Percentiles rank a stretch among this genome's conserved stretches.
Evolutionary conservation across 1,284 basidiomycete species (phyloP).

Genomic region (Rhodotorula glutinis): DNA sequence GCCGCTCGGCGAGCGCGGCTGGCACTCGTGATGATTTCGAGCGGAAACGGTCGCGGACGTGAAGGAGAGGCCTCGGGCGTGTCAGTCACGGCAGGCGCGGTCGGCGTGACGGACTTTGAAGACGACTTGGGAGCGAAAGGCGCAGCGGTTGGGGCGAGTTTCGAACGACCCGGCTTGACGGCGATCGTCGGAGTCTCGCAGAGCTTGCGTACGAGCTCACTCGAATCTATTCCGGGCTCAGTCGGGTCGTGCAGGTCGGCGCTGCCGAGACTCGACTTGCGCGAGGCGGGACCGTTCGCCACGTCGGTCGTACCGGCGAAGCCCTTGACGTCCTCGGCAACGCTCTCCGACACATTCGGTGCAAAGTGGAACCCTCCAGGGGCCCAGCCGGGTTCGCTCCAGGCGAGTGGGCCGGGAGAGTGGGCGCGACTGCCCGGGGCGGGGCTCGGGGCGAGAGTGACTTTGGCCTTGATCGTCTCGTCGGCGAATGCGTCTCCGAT

Average conservation of each 20-base stretch:
- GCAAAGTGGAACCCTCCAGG: conserved; percentile 27
- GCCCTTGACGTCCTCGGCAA: background rate
- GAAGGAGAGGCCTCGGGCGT: background rate
- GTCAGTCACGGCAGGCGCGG: background rate
- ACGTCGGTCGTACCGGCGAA: background rate
- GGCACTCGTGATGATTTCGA: background rate
- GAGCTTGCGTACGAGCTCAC: background rate
- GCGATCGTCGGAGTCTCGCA: background rate
- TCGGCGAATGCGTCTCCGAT: background rate
- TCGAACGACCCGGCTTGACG: conserved; percentile 4
- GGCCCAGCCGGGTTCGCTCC: conserved; percentile 27
- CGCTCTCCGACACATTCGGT: background rate
- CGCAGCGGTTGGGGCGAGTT: conserved; percentile 28
- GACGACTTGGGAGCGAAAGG: conserved; percentile 21
- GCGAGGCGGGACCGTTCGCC: background rate
- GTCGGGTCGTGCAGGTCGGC: background rate
- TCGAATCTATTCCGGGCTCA: background rate
- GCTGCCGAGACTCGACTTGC: conserved; percentile 7
- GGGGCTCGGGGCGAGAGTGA: background rate
- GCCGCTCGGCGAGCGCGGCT: background rate
- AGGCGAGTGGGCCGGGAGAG: conserved; percentile 23
- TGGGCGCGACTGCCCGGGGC: background rate
- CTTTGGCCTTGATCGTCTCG: background rate
- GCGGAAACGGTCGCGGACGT: conserved; percentile 3
- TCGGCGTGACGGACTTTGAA: background rate